phyloP scores from a whole-genome alignment of 805 yeast genomes.

The Candida ortonii region DNA sequence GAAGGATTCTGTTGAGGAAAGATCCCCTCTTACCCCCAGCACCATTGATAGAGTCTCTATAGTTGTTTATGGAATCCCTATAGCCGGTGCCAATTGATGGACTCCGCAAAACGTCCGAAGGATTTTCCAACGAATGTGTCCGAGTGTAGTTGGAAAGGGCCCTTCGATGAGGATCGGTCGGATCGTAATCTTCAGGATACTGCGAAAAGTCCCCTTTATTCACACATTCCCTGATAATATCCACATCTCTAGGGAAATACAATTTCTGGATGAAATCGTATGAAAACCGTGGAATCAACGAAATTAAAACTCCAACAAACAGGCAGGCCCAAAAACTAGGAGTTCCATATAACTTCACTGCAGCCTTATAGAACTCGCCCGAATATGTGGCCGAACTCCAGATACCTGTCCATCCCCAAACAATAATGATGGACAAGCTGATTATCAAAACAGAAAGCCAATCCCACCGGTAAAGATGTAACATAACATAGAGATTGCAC shows the following conservation, averaged over 20 bases:
- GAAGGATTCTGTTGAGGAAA: constrained; percentile 37
- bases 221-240: constrained; percentile 71
- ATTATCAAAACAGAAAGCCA: constrained; percentile 62
- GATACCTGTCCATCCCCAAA: constrained; percentile 77
- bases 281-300: constrained; percentile 66
- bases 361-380: constrained; percentile 65
- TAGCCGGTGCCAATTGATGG: too few relatives aligned
- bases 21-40: constrained; percentile 37
- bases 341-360: constrained; percentile 59
- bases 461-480: constrained; percentile 80
- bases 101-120: constrained; percentile 13
- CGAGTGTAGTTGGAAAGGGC: constrained; percentile 46
- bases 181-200: constrained; percentile 69
- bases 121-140: constrained; percentile 31
- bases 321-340: constrained; percentile 66
- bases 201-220: constrained; percentile 62
- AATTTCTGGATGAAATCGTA: constrained; percentile 54
- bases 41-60: constrained; percentile 35
- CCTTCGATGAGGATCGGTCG: constrained; percentile 70
- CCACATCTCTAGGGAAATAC: constrained; percentile 63
- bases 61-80: constrained; percentile 21
- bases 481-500: constrained; percentile 61
- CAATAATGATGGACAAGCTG: constrained; percentile 53
- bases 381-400: constrained; percentile 59
- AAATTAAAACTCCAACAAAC: constrained; percentile 58